Conservation (phyloP, 2,329 filamentous ascomycete species). For the Colletotrichum liaoningense region DNA sequence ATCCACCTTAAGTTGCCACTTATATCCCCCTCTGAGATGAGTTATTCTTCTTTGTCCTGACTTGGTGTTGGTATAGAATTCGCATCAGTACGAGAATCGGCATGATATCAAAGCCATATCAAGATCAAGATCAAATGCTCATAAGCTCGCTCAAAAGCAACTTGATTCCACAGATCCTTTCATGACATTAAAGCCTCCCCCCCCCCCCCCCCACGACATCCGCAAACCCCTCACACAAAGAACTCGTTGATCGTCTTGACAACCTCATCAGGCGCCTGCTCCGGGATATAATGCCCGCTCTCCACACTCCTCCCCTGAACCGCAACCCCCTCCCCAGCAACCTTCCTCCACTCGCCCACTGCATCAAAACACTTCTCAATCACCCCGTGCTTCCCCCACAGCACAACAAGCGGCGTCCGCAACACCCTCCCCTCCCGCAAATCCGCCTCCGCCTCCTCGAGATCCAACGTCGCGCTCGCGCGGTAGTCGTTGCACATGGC, state of each 20-base stretch:
- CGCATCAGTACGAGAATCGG: no score
- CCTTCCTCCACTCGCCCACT: constrained; percentile 61
- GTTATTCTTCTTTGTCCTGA: no score
- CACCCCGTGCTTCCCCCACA: constrained; percentile 62
- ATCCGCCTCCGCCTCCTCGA: constrained; percentile 61
- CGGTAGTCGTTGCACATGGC: constrained; percentile 68
- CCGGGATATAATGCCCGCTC: constrained; percentile 62
- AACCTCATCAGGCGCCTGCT: constrained; percentile 61
- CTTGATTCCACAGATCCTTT: no score
- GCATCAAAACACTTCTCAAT: constrained; percentile 63
- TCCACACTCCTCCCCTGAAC: constrained; percentile 56
- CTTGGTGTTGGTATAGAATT: no score
- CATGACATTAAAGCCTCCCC: background rate
- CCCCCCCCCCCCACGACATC: background rate
- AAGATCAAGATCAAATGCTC: no score
- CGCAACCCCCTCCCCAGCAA: constrained; percentile 47
- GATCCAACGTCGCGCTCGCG: constrained; percentile 62
- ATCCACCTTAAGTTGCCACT: no score
- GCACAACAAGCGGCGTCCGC: constrained; percentile 56
- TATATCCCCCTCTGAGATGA: no score
- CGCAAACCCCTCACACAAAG: constrained; percentile 42
- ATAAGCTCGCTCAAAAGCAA: no score
- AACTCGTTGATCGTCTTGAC: constrained; percentile 54
- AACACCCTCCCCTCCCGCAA: constrained; percentile 55
- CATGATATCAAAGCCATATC: no score